Conservation (phyloP, 192 early-diverging fungal genomes). For the Mortierella alpina region DNA sequence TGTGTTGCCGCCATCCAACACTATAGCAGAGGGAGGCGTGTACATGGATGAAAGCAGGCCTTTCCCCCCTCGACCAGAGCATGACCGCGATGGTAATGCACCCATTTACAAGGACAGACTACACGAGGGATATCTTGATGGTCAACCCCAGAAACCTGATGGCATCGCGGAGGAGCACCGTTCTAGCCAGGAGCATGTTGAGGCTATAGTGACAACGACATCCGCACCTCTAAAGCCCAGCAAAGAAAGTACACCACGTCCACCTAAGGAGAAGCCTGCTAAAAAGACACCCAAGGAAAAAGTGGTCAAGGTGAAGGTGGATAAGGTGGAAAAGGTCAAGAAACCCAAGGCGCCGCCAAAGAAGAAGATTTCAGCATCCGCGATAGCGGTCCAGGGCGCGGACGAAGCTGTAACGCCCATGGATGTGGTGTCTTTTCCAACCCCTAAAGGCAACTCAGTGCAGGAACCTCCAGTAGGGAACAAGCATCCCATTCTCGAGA, state of each 20-base stretch:
- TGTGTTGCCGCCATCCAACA: not conserved
- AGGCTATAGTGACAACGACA: not conserved
- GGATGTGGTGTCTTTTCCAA: too few relatives aligned
- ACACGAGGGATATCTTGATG: too few relatives aligned
- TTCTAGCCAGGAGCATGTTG: not conserved
- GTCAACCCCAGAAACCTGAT: too few relatives aligned
- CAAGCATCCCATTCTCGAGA: too few relatives aligned
- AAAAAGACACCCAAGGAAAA: slow-evolving; percentile 28
- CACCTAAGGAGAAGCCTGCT: slow-evolving; percentile 22
- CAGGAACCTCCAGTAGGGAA: too few relatives aligned
- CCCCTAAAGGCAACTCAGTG: too few relatives aligned
- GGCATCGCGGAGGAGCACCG: too few relatives aligned
- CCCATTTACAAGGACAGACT: too few relatives aligned
- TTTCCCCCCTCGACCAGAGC: too few relatives aligned
- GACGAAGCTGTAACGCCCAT: not conserved
- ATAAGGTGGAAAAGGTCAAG: slow-evolving; percentile 33
- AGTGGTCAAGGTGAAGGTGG: slow-evolving; percentile 6
- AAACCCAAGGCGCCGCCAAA: slow-evolving; percentile 31
- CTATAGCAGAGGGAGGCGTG: too few relatives aligned
- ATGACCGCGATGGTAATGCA: too few relatives aligned
- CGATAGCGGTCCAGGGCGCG: not conserved
- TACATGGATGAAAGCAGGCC: too few relatives aligned
- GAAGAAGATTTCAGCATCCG: slow-evolving; percentile 19
- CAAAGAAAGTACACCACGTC: slow-evolving; percentile 16
- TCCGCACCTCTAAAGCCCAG: not conserved